phyloP scores from a whole-genome alignment of 2,329 filamentous ascomycete genomes.

The Fusarium metavorans region DNA sequence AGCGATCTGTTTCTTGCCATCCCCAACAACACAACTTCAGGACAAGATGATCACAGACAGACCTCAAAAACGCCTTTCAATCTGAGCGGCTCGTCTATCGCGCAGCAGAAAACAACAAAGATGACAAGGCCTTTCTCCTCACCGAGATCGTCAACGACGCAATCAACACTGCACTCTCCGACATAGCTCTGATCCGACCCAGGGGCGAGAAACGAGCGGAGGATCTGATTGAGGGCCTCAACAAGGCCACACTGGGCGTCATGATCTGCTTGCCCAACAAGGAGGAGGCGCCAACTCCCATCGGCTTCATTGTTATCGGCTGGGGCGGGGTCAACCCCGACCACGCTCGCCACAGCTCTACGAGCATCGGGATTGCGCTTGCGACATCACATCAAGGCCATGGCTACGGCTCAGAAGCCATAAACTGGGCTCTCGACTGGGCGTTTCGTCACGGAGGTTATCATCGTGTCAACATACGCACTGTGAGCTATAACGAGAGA shows the following conservation, averaged over 20 bases:
- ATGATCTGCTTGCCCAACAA: constrained; percentile 12
- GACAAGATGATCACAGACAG: constrained; percentile 15
- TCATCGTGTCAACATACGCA: constrained; percentile 57
- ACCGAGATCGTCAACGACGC: constrained; percentile 22
- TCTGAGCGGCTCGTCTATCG: constrained; percentile 34
- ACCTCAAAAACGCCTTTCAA: constrained; percentile 7
- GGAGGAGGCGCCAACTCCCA: background rate
- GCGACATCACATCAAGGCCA: constrained; percentile 49
- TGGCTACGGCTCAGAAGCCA: constrained; percentile 61
- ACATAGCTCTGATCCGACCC: constrained; percentile 9
- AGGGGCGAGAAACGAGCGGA: background rate
- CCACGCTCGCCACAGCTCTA: constrained; percentile 1
- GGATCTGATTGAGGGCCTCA: background rate
- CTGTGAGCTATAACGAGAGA: constrained; percentile 57
- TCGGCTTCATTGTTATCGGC: constrained; percentile 23
- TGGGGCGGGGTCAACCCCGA: background rate
- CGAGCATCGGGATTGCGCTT: constrained; percentile 53
- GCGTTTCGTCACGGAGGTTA: constrained; percentile 58
- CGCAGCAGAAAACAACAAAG: constrained; percentile 17
- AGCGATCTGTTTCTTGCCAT: background rate
- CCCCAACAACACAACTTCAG: background rate
- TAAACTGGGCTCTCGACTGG: constrained; percentile 61
- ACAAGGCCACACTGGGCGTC: constrained; percentile 2
- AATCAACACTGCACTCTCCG: constrained; percentile 4
- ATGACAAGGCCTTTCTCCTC: constrained; percentile 22